phyloP scores from a whole-genome alignment of 306 rosid genomes.

The Ormosia emarginata region DNA sequence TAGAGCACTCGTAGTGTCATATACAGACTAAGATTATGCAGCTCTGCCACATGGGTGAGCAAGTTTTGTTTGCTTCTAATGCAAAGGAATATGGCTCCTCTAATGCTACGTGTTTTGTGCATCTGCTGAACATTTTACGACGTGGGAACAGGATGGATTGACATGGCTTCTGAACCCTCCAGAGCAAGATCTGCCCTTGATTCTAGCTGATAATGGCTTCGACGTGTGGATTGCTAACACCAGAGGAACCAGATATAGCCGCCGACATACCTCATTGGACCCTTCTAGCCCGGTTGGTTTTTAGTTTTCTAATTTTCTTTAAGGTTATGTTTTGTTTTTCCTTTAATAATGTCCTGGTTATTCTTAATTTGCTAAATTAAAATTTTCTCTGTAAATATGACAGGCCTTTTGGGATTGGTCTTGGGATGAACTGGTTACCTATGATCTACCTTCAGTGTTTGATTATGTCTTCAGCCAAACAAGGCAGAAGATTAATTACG shows the following conservation, averaged over 20 bases:
- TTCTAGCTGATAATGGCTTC: slow-evolving; percentile 72
- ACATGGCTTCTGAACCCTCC: slow-evolving; percentile 77
- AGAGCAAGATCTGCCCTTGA: slow-evolving; percentile 69
- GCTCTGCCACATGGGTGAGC: neutral
- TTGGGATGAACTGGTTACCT: slow-evolving; percentile 69
- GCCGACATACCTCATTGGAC: slow-evolving; percentile 52
- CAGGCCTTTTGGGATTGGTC: slow-evolving; percentile 89
- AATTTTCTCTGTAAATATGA: neutral
- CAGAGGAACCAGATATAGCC: slow-evolving; percentile 84
- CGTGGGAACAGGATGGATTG: slow-evolving; percentile 63
- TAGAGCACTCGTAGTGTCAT: neutral
- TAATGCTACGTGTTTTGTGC: neutral
- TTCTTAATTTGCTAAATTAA: neutral
- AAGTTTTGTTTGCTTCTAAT: slow-evolving; percentile 3
- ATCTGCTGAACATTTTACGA: neutral
- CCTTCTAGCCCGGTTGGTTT: slow-evolving; percentile 47
- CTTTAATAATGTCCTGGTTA: neutral
- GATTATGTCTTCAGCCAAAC: slow-evolving; percentile 60
- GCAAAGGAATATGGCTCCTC: neutral
- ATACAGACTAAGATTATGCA: neutral
- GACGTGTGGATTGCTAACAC: slow-evolving; percentile 90
- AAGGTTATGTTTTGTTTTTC: neutral
- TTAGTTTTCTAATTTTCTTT: neutral
- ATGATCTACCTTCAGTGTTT: slow-evolving; percentile 82
- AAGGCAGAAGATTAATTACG: slow-evolving; percentile 70